These are phyloP conservation scores for Argentina anserina DNA, from an alignment of 306 rosid genomes.

Conservation along the genomic window DNA sequence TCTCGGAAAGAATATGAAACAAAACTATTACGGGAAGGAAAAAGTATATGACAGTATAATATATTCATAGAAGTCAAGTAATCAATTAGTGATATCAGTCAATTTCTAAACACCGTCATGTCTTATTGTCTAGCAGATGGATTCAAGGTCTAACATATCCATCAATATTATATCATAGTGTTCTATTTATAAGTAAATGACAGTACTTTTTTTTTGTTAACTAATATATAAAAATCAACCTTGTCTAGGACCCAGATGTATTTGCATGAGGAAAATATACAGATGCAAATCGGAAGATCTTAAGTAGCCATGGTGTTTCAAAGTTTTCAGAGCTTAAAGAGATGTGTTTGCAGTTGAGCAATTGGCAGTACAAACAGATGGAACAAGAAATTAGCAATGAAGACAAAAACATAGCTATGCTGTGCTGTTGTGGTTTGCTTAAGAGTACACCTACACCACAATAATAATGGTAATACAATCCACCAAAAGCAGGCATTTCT, in stretches of 20 bases:
- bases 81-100: background rate
- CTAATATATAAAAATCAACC: background rate
- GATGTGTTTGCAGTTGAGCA: background rate
- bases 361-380: background rate
- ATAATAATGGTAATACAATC: background rate
- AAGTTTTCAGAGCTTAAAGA: background rate
- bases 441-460: background rate
- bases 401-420: background rate
- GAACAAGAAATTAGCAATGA: background rate
- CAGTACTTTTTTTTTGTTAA: background rate
- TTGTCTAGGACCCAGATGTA: background rate
- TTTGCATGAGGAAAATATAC: background rate
- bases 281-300: background rate
- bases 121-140: background rate
- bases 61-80: background rate
- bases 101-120: background rate
- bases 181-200: background rate
- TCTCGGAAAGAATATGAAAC: constrained; percentile 11
- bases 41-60: background rate
- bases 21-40: background rate
- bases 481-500: background rate
- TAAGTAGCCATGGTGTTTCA: too few relatives aligned
- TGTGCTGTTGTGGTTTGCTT: background rate
- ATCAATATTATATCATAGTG: background rate
- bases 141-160: background rate